A percentile compares a stretch with the other conserved stretches of the same genome.
Evolutionary conservation across 1,284 basidiomycete species (phyloP).

Genomic region (Moesziomyces aphidis): DNA sequence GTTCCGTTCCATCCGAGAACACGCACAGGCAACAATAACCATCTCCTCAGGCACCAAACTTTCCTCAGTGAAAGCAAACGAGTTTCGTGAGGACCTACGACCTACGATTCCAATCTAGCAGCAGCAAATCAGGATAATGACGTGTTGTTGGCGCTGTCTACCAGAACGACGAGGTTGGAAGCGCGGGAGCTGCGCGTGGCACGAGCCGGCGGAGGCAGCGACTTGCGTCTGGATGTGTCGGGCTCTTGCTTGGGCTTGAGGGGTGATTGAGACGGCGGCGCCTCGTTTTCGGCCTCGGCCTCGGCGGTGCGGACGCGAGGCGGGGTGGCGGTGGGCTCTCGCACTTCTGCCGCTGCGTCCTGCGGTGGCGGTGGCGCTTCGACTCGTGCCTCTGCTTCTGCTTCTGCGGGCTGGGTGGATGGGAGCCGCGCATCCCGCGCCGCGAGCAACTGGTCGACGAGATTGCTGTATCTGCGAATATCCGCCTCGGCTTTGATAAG

Average conservation of each 20-base stretch:
- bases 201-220: no score
- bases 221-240: neutral
- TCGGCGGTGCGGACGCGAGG: neutral
- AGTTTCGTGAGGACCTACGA: no score
- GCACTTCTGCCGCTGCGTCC: neutral
- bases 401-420: neutral
- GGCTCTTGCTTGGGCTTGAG: neutral
- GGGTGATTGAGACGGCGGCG: neutral
- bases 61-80: no score
- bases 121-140: neutral
- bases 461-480: slow-evolving; percentile 19
- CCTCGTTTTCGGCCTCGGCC: neutral
- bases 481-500: slow-evolving; percentile 37
- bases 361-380: neutral
- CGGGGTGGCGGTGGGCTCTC: neutral
- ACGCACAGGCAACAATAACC: neutral
- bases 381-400: neutral
- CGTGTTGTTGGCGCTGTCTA: neutral
- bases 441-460: slow-evolving; percentile 14
- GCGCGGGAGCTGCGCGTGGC: neutral
- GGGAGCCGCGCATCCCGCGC: neutral
- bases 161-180: neutral
- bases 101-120: no score
- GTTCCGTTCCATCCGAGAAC: neutral
- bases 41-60: no score